Conservation (phyloP, 2,329 filamentous ascomycete genomes). For the Metarhizium album region DNA sequence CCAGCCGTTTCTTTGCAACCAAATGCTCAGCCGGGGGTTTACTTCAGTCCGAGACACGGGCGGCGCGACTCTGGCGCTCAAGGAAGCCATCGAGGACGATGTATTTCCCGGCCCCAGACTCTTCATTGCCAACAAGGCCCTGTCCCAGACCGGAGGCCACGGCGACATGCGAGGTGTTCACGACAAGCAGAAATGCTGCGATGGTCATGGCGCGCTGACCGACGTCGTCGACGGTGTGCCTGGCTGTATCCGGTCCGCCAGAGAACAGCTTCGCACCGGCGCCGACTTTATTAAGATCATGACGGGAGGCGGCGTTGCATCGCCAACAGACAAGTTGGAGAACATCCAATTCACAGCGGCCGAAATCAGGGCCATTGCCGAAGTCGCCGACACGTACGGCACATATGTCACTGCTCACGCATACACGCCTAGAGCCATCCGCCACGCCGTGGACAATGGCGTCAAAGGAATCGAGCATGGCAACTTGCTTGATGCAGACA, state of each 20-base stretch:
- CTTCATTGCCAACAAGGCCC: conserved; percentile 41
- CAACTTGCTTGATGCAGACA: conserved; percentile 30
- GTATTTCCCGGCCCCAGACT: conserved; percentile 44
- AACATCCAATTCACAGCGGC: conserved; percentile 45
- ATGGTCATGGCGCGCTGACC: conserved; percentile 2
- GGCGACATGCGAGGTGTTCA: conserved; percentile 38
- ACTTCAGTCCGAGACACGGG: conserved; percentile 48
- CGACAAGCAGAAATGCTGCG: conserved; percentile 14
- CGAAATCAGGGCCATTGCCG: conserved; percentile 44
- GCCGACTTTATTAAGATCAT: conserved; percentile 55
- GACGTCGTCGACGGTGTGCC: conserved; percentile 35
- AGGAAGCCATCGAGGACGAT: conserved; percentile 45
- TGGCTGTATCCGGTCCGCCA: conserved; percentile 38
- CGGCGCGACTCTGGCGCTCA: conserved; percentile 42
- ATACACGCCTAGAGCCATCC: conserved; percentile 43
- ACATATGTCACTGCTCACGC: conserved; percentile 48
- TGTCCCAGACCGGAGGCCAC: conserved; percentile 49
- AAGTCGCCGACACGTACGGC: conserved; percentile 34
- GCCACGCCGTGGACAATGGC: conserved; percentile 43
- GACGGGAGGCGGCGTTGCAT: conserved; percentile 45
- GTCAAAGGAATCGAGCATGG: conserved; percentile 41
- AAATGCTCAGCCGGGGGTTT: conserved; percentile 47
- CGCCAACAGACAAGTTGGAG: conserved; percentile 41
- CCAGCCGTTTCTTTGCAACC: conserved; percentile 33
- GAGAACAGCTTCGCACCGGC: conserved; percentile 44